A percentile compares a stretch with the other conserved stretches of the same genome.
Evolutionary conservation across 495 filamentous ascomycete genomes (phyloP).

Genomic region (Viridothelium virens): DNA sequence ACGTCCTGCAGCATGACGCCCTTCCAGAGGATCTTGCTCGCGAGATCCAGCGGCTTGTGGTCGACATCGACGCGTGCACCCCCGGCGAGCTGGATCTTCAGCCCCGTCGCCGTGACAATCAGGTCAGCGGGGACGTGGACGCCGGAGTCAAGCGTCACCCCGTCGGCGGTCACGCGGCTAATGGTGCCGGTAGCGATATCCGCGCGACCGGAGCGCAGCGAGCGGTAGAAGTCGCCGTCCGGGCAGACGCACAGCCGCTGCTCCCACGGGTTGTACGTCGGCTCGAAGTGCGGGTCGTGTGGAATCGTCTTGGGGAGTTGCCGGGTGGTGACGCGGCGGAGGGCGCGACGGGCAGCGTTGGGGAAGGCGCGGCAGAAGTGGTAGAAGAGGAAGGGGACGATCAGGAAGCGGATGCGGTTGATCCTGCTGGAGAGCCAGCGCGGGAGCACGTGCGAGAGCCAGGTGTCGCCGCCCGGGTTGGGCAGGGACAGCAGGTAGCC

Average conservation of each 20-base stretch:
- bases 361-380: conserved; percentile 53
- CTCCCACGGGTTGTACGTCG: conserved; percentile 63
- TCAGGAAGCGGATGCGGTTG: conserved; percentile 42
- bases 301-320: conserved; percentile 51
- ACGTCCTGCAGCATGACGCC: conserved; percentile 53
- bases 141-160: conserved; percentile 51
- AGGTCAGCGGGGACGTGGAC: conserved; percentile 56
- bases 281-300: conserved; percentile 61
- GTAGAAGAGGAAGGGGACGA: conserved; percentile 43
- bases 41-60: conserved; percentile 42
- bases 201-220: conserved; percentile 49
- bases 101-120: conserved; percentile 68
- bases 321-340: conserved; percentile 37
- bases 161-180: conserved; percentile 50
- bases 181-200: conserved; percentile 63
- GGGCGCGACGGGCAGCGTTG: conserved; percentile 37
- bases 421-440: conserved; percentile 39
- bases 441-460: conserved; percentile 31
- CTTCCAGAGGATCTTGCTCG: conserved; percentile 49
- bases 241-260: conserved; percentile 67
- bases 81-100: conserved; percentile 50
- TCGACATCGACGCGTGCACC: conserved; percentile 48
- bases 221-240: conserved; percentile 63
- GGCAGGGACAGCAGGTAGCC: conserved; percentile 50
- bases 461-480: conserved; percentile 32